Base-by-base conservation (phyloP, 169 alveolate species). In the Eimeria maxima region DNA sequence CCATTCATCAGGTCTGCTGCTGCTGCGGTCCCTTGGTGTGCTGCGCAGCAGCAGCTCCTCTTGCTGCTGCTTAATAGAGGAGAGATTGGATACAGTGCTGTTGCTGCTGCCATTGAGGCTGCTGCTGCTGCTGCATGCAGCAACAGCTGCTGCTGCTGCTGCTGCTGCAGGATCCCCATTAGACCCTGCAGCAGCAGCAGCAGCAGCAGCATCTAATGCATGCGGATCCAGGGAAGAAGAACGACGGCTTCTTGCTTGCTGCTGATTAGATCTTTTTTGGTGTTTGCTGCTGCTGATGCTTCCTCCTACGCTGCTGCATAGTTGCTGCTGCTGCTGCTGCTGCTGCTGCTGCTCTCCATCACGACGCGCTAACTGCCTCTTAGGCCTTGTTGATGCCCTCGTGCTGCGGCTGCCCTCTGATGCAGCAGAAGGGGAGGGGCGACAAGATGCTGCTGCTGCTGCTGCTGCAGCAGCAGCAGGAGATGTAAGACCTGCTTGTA, bases 281-380 rank as follows among this genome's bases (percentile, higher is more conserved):
- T 80, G 90, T 33, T 80, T 80, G 90, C 90, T 80, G 90, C 90
- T 80, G 90, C 90, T 80, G 90, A 55, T 50, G 71, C 90, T 47
- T 42, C 90, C 53, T 10, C 65, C 71, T 22, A 33, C 50, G 90
- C 90, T 80, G 90, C 71, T 24, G 90, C 65, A 42, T 29, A 76
- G 63, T 27, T 44, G 88, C 88, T 71, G 81, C 81, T 71, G 81
- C 87, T 80, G 90, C 90, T 80, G 90, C 90, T 50, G 90, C 90
- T 80, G 90, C 90, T n/a, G 71, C 90, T 47, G 69, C 45, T 80
- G 71, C 69, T 14, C 65, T 18, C 18, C 71, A 47, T 80, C 90
- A 14, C 90, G 65, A 42, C 90, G 11, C 2, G 69, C 90, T 10
- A 80, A 24, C 69, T 80, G 90, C 20, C 90, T 20, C 90, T 80